phyloP scores from a whole-genome alignment of 352 stramenopile genomes.

The Phytophthora pistaciae region DNA sequence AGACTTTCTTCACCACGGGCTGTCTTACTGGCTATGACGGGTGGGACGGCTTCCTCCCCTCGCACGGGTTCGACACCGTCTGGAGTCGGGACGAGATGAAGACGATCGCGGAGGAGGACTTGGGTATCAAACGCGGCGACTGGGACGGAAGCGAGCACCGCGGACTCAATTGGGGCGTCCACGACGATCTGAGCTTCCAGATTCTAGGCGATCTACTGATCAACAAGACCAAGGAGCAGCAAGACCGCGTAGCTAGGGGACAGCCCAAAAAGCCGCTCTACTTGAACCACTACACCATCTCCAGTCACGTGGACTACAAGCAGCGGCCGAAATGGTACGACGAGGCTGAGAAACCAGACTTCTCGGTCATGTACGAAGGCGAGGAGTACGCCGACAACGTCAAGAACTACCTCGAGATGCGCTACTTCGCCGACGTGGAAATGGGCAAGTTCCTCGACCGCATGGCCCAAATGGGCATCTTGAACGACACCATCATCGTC shows the following conservation, averaged over 20 bases:
- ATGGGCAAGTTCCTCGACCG: constrained; percentile 59
- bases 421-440: constrained; percentile 54
- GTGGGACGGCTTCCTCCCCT: constrained; percentile 50
- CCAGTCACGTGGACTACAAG: constrained; percentile 50
- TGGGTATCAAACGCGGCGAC: constrained; percentile 43
- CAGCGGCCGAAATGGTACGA: constrained; percentile 47
- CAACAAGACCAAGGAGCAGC: constrained; percentile 48
- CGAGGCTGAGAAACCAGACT: constrained; percentile 36
- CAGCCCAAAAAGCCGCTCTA: constrained; percentile 51
- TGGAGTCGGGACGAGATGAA: constrained; percentile 44
- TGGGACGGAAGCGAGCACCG: constrained; percentile 33
- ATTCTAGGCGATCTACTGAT: constrained; percentile 51
- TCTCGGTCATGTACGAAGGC: constrained; percentile 36
- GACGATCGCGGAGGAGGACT: constrained; percentile 34
- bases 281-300: constrained; percentile 65
- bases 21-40: constrained; percentile 51
- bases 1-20: constrained; percentile 54
- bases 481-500: constrained; percentile 62
- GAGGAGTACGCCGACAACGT: constrained; percentile 29
- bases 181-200: constrained; percentile 58
- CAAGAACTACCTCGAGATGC: constrained; percentile 49
- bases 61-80: constrained; percentile 54
- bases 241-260: constrained; percentile 11
- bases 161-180: constrained; percentile 44
- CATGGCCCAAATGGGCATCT: constrained; percentile 41